Conservation (phyloP, 169 alveolate genomes). For the Plasmodium sp. region DNA sequence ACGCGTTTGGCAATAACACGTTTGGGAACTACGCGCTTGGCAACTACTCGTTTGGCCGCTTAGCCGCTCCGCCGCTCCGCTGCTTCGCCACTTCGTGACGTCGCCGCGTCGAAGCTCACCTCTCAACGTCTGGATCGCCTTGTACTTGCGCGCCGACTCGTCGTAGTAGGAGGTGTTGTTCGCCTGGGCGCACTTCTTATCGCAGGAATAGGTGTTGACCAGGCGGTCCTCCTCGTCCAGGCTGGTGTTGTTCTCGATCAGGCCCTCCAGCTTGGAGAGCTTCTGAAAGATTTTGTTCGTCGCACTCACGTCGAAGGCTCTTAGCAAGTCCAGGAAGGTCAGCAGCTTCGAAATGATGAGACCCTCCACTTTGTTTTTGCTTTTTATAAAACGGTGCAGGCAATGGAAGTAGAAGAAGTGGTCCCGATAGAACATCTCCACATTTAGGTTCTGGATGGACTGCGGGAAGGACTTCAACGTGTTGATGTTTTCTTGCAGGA, state of each 20-base stretch:
- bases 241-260: constrained; percentile 15
- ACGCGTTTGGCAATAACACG: no score
- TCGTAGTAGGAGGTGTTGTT: constrained; percentile 39
- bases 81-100: neutral
- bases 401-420: constrained; percentile 51
- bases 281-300: constrained; percentile 34
- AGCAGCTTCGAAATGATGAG: constrained; percentile 15
- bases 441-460: constrained; percentile 26
- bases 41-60: no score
- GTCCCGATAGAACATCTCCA: constrained; percentile 65
- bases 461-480: constrained; percentile 60
- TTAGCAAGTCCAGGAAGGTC: constrained; percentile 30
- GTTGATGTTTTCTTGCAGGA: constrained; percentile 42
- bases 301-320: constrained; percentile 3
- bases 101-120: neutral
- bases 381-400: constrained; percentile 33
- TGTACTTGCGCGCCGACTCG: constrained; percentile 19
- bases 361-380: constrained; percentile 66
- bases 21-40: no score
- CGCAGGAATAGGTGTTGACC: constrained; percentile 31
- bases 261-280: neutral
- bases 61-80: no score
- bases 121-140: constrained; percentile 3
- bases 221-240: neutral
- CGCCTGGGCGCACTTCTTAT: constrained; percentile 1